phyloP scores from a whole-genome alignment of 768 basidiomycete genomes.

The Sarcodon sp. region DNA sequence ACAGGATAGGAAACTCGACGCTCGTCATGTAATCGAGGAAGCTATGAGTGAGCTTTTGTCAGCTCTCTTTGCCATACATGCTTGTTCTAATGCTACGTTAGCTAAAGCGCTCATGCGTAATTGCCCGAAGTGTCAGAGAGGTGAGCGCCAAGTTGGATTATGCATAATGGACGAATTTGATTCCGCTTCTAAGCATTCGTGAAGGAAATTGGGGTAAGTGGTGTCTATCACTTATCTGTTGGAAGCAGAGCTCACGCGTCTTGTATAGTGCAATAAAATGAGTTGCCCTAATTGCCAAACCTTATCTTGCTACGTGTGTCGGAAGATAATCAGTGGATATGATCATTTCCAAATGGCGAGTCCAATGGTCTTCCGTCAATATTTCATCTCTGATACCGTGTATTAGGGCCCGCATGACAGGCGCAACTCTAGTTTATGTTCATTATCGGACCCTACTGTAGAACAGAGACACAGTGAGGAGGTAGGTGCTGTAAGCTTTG shows the following conservation, averaged over 20 bases:
- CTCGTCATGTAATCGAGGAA: constrained; percentile 73
- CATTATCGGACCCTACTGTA: constrained; percentile 49
- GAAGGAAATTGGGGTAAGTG: constrained; percentile 63
- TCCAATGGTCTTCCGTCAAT: constrained; percentile 1
- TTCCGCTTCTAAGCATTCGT: constrained; percentile 46
- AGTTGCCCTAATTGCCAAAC: constrained; percentile 60
- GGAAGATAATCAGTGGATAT: constrained; percentile 59
- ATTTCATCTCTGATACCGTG: constrained; percentile 6
- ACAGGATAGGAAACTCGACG: constrained; percentile 62
- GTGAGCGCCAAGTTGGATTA: constrained; percentile 22
- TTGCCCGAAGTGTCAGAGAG: constrained; percentile 79
- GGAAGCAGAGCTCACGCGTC: not conserved
- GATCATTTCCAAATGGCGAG: constrained; percentile 57
- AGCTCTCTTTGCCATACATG: not conserved
- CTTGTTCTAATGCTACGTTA: constrained; percentile 13
- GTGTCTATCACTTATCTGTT: not conserved
- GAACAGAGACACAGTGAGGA: constrained; percentile 57
- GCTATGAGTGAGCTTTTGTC: constrained; percentile 63
- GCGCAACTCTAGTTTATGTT: constrained; percentile 29
- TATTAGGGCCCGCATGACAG: constrained; percentile 12
- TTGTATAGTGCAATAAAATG: constrained; percentile 83
- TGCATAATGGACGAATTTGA: constrained; percentile 1
- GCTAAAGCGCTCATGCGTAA: constrained; percentile 76
- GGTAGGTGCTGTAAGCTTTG: constrained; percentile 21
- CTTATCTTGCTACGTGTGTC: constrained; percentile 77